These are phyloP conservation scores for Phytophthora tubulina DNA, from an alignment of 352 stramenopile genomes.

Conservation along the genomic window DNA sequence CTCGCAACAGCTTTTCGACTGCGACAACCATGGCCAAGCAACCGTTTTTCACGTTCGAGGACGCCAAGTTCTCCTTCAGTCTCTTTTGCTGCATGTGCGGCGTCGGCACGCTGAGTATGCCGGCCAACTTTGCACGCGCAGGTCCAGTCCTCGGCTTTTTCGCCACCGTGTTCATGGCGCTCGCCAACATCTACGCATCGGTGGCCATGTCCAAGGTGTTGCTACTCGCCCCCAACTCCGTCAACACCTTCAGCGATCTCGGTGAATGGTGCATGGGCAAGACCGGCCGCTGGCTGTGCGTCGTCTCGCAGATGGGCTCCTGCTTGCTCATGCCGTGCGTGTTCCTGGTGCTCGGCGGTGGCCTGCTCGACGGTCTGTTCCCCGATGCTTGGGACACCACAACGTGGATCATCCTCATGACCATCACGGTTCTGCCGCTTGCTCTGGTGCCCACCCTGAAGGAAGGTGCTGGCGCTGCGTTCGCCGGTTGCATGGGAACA, in stretches of 20 bases:
- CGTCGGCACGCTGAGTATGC: conserved; percentile 75
- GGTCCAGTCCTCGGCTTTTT: conserved; percentile 51
- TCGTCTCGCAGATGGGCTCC: conserved; percentile 66
- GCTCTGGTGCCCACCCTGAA: conserved; percentile 69
- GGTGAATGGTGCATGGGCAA: conserved; percentile 50
- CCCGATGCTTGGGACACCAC: conserved; percentile 53
- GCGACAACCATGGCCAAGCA: conserved; percentile 33
- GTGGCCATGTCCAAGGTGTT: conserved; percentile 68
- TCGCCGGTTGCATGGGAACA: conserved; percentile 67
- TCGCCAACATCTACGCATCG: conserved; percentile 72
- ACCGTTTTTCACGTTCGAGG: conserved; percentile 65
- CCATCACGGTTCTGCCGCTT: conserved; percentile 55
- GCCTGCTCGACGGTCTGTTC: conserved; percentile 64
- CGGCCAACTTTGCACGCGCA: conserved; percentile 70
- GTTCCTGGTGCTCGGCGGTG: conserved; percentile 75
- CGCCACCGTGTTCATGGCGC: conserved; percentile 65
- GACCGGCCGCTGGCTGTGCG: conserved; percentile 57
- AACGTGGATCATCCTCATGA: conserved; percentile 78
- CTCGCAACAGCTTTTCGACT: conserved; percentile 15
- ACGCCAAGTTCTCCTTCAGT: conserved; percentile 69
- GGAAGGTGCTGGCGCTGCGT: conserved; percentile 62
- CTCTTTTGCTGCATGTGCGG: conserved; percentile 75
- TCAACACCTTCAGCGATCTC: conserved; percentile 73
- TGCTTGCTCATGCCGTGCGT: conserved; percentile 65
- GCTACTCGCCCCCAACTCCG: conserved; percentile 57